Percentiles rank a stretch among this genome's conserved stretches.
phyloP scores from a whole-genome alignment of 2,329 filamentous ascomycete species.

The Trichoderma cornu-damae region DNA sequence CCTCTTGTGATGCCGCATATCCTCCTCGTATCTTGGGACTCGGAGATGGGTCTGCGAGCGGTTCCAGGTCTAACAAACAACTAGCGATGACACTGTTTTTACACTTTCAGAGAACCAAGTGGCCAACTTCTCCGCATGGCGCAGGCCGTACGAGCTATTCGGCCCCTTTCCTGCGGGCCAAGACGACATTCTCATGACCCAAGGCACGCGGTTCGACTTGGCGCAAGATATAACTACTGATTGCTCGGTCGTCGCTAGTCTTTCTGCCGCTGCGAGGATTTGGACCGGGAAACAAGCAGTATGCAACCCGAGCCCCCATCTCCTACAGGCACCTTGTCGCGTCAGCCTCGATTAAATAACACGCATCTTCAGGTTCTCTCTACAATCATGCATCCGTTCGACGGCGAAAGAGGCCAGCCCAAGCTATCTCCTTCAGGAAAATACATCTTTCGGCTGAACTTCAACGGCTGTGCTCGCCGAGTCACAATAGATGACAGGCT shows the following conservation, averaged over 20 bases:
- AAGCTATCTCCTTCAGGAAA: slow-evolving; percentile 71
- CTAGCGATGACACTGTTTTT: slow-evolving; percentile 65
- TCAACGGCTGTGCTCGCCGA: slow-evolving; percentile 87
- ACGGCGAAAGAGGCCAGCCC: slow-evolving; percentile 53
- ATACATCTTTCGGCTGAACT: slow-evolving; percentile 88
- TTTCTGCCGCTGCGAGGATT: slow-evolving; percentile 73
- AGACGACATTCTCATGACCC: slow-evolving; percentile 48
- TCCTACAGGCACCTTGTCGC: background rate
- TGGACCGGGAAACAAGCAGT: slow-evolving; percentile 66
- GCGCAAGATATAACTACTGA: slow-evolving; percentile 95
- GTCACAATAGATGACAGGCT: slow-evolving; percentile 87
- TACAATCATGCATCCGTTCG: slow-evolving; percentile 70
- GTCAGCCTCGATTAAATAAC: too few species aligned
- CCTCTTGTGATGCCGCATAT: slow-evolving; percentile 18
- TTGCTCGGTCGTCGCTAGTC: slow-evolving; percentile 92
- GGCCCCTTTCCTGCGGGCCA: slow-evolving; percentile 1
- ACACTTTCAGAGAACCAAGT: slow-evolving; percentile 69
- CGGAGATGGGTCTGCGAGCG: background rate
- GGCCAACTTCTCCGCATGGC: slow-evolving; percentile 78
- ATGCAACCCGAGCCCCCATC: slow-evolving; percentile 25
- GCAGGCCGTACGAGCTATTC: slow-evolving; percentile 65
- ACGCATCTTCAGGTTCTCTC: slow-evolving; percentile 62
- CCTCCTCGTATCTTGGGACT: background rate
- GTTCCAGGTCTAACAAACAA: background rate
- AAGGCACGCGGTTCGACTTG: slow-evolving; percentile 63